A percentile compares a stretch with the other conserved stretches of the same genome.
phyloP scores from a whole-genome alignment of 1,284 basidiomycete genomes.

The Cryptococcus sp. region DNA sequence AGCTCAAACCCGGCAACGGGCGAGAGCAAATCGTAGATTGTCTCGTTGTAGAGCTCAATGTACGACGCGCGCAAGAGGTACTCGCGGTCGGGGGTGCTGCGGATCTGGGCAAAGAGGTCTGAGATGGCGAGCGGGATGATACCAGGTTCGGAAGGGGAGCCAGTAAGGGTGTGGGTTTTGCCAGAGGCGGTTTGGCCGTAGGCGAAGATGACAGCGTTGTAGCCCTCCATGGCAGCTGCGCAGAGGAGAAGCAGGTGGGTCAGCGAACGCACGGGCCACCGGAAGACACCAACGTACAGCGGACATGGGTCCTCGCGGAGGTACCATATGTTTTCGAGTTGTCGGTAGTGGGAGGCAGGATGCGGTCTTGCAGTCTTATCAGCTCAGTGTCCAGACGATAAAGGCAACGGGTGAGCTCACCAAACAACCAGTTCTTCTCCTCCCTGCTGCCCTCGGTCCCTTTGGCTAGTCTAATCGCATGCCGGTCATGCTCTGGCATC shows the following conservation, averaged over 20 bases:
- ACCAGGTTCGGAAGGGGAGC: slow-evolving; percentile 78
- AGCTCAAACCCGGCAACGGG: slow-evolving; percentile 38
- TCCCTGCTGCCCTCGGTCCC: slow-evolving; percentile 33
- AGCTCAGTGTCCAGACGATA: slow-evolving; percentile 20
- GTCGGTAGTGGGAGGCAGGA: slow-evolving; percentile 55
- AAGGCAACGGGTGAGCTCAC: slow-evolving; percentile 41
- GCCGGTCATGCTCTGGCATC: slow-evolving; percentile 35
- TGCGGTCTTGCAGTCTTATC: slow-evolving; percentile 29
- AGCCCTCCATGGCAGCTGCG: slow-evolving; percentile 87
- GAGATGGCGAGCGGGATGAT: slow-evolving; percentile 89
- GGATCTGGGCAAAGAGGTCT: slow-evolving; percentile 54
- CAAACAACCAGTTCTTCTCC: slow-evolving; percentile 49
- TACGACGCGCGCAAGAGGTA: slow-evolving; percentile 92
- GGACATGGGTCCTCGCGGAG: slow-evolving; percentile 80
- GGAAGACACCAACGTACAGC: slow-evolving; percentile 41
- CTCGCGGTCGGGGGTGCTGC: slow-evolving; percentile 59
- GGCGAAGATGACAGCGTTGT: slow-evolving; percentile 90
- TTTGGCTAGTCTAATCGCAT: slow-evolving; percentile 41
- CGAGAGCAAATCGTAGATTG: slow-evolving; percentile 62
- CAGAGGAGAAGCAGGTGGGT: background rate
- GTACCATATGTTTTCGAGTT: slow-evolving; percentile 82
- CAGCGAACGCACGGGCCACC: background rate
- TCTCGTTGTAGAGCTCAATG: slow-evolving; percentile 96
- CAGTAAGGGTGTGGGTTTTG: slow-evolving; percentile 87
- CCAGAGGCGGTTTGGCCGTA: slow-evolving; percentile 71